These are phyloP conservation scores for Candida insectalens DNA, from an alignment of 805 yeast species.

Conservation along the genomic window DNA sequence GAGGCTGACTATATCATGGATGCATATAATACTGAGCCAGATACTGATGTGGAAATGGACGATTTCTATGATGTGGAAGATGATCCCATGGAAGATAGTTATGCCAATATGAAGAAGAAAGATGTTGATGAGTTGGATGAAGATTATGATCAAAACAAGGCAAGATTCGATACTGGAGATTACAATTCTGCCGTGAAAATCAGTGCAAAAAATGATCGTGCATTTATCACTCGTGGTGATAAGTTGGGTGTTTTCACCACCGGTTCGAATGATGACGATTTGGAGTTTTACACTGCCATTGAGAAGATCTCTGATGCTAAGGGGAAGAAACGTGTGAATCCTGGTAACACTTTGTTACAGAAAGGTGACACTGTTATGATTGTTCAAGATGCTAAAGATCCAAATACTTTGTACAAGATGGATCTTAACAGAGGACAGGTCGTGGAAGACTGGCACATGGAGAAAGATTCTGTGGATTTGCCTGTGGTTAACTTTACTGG, in stretches of 20 bases:
- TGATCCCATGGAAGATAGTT: conserved; percentile 24
- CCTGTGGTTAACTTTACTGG: conserved; percentile 58
- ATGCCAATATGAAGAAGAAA: conserved; percentile 7
- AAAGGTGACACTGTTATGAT: conserved; percentile 62
- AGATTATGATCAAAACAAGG: conserved; percentile 22
- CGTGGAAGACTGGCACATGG: conserved; percentile 77
- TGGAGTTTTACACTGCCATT: conserved; percentile 63
- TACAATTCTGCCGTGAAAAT: conserved; percentile 54
- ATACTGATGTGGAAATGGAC: conserved; percentile 25
- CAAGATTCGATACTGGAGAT: conserved; percentile 12
- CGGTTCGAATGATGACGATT: conserved; percentile 32
- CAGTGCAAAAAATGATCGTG: conserved; percentile 59
- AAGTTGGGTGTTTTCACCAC: conserved; percentile 73
- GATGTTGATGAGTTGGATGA: conserved; percentile 16
- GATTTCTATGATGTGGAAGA: conserved; percentile 28
- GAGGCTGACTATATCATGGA: conserved; percentile 51
- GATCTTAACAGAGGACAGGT: conserved; percentile 72
- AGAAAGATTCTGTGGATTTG: conserved; percentile 22
- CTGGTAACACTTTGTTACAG: conserved; percentile 67
- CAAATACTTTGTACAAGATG: conserved; percentile 51
- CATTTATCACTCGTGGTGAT: conserved; percentile 74
- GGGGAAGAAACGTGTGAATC: conserved; percentile 39
- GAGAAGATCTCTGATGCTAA: conserved; percentile 41
- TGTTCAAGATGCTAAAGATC: conserved; percentile 42
- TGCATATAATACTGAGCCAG: conserved; percentile 35